A percentile compares a stretch with the other conserved stretches of the same genome.
Conservation (phyloP, 169 alveolate genomes). For the Prorocentrum cordatum region DNA sequence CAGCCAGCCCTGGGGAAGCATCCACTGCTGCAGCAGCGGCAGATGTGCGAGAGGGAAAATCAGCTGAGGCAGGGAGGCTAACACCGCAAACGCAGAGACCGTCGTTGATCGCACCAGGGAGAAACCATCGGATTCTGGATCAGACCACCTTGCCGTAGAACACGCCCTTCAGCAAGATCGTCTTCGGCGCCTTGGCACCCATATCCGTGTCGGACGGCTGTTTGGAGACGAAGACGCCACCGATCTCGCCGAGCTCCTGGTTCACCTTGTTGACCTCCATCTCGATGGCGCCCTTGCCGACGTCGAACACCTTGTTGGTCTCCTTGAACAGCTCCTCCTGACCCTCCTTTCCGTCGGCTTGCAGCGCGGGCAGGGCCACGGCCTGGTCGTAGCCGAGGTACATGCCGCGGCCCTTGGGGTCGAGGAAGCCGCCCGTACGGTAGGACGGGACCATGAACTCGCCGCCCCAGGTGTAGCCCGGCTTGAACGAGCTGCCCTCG, state of each 20-base stretch:
- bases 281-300: constrained; percentile 15
- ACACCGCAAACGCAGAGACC: too few species aligned
- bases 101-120: too few species aligned
- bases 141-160: too few species aligned
- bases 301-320: constrained; percentile 13
- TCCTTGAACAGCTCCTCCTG: constrained; percentile 30
- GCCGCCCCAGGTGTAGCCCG: not conserved
- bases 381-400: constrained; percentile 42
- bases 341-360: constrained; percentile 29
- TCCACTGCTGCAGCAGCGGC: too few species aligned
- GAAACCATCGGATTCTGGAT: too few species aligned
- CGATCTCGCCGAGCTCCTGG: constrained; percentile 13
- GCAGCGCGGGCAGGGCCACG: constrained; percentile 45
- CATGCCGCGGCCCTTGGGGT: constrained; percentile 43
- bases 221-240: constrained; percentile 40
- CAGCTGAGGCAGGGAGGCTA: too few species aligned
- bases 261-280: constrained; percentile 2
- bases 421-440: not conserved
- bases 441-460: not conserved
- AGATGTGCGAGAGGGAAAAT: too few species aligned
- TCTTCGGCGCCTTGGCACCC: constrained; percentile 37
- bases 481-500: not conserved
- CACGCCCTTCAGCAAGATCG: not conserved
- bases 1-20: too few species aligned
- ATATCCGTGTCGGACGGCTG: constrained; percentile 37